Conservation (phyloP, 2,329 filamentous ascomycete species). For the Cercospora brassicicola region DNA sequence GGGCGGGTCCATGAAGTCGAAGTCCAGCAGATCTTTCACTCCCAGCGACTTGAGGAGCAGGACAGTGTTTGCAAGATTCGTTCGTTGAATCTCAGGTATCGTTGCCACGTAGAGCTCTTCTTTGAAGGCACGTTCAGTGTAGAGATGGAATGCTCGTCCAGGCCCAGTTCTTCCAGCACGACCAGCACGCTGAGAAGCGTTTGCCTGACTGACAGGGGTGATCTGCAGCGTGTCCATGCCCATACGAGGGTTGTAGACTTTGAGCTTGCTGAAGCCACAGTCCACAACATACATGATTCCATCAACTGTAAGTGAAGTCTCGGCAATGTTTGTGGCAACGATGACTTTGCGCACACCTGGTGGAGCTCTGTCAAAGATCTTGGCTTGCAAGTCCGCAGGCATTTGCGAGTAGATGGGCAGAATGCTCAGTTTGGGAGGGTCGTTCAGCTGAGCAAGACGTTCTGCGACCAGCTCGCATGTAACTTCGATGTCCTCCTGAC, state of each 20-base stretch:
- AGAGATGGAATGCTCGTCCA: constrained; percentile 91
- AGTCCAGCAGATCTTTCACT: constrained; percentile 90
- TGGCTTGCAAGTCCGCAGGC: constrained; percentile 95
- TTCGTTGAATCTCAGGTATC: constrained; percentile 95
- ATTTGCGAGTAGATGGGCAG: constrained; percentile 99
- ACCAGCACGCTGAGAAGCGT: constrained; percentile 88
- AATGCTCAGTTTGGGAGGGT: constrained; percentile 91
- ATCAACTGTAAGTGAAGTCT: constrained; percentile 95
- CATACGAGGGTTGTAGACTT: constrained; percentile 98
- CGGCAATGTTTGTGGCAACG: constrained; percentile 96
- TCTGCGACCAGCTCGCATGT: constrained; percentile 93
- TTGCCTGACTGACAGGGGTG: constrained; percentile 95
- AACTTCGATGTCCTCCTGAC: constrained; percentile 95
- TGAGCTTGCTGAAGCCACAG: constrained; percentile 92
- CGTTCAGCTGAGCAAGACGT: constrained; percentile 81
- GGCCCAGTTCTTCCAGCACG: constrained; percentile 92
- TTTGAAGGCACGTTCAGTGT: constrained; percentile 89
- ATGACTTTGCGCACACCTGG: constrained; percentile 95
- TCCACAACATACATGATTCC: constrained; percentile 99
- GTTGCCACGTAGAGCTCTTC: constrained; percentile 96
- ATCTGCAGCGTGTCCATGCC: constrained; percentile 99
- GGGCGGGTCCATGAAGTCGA: constrained; percentile 98
- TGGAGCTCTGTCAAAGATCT: constrained; percentile 90
- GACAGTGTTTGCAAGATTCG: constrained; percentile 92
- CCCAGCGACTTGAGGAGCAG: constrained; percentile 91